Base-by-base conservation (phyloP, 106 monocot genomes). In the Dendrobium catenatum region DNA sequence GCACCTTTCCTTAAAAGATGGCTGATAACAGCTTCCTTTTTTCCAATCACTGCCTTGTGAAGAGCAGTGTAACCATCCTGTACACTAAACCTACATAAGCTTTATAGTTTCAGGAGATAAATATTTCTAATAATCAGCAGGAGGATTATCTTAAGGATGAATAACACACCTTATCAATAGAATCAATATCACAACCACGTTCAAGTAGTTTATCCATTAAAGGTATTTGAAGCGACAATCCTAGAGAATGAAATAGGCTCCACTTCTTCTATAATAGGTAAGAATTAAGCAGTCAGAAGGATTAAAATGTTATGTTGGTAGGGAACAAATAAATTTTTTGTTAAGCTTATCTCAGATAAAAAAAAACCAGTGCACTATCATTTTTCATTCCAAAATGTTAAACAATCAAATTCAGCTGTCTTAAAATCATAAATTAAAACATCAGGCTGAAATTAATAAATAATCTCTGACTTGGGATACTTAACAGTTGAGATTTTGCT, bases 11-110 rank as follows among this genome's bases (percentile, higher is more conserved):
- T 88, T 49, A 99, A 54, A 37, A 99, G 93, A 82, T 95, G 95
- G 73, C 91, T 99, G 47, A 94, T 90, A 46, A 99, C 95, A 74
- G 98, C 84, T 85, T 99, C 98, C 80, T 95, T 99, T 89, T 93
- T 99, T 72, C 93, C 95, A 37, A 99, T 90, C 26, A 95, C 88
- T 61, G 93, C 93, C 83, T 87, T 91, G 75, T 99, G 98, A 79
- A 99, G 89, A 81, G 95, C 89, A 72, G 95, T 95, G 43, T 81
- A 88, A 37, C 93, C 95, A 87, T 99, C 98, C 97, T 97, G 89
- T 91, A 72, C 79, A 89, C 26, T 20, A 82, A 86, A 84, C 78
- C 59, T 67, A 88, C 81, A 85, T 83, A 84, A 80, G 44, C 29
- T 79, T 59, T 37, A 80, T 42, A 31, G n/a, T 64, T 86, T 80